Conservation (phyloP, 2,329 filamentous ascomycete species). For the Passalora sequoiae region DNA sequence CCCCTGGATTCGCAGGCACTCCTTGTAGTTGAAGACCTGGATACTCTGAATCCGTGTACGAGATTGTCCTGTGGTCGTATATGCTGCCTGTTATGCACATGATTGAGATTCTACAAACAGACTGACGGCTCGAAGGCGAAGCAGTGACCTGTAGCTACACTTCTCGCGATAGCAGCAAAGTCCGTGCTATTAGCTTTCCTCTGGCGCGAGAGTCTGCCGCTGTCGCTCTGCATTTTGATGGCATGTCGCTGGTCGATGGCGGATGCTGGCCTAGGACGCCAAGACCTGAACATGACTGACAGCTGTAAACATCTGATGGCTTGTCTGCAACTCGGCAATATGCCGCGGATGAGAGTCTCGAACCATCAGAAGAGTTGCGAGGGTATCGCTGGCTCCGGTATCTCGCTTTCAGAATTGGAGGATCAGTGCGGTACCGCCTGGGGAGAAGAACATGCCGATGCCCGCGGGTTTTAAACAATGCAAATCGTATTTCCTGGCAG, state of each 20-base stretch:
- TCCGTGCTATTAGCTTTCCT: constrained; percentile 8
- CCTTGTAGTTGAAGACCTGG: constrained; percentile 16
- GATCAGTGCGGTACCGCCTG: constrained; percentile 3
- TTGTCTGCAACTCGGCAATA: constrained; percentile 2
- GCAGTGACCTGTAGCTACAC: constrained; percentile 11
- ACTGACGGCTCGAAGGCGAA: no score
- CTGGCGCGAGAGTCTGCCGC: constrained; percentile 7
- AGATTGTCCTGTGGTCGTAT: constrained; percentile 5
- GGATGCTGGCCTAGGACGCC: constrained; percentile 4
- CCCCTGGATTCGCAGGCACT: constrained; percentile 12
- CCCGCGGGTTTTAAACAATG: no score
- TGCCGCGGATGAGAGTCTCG: constrained; percentile 9
- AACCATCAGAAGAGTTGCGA: constrained; percentile 12
- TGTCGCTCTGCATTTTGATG: constrained; percentile 13
- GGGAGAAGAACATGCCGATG: no score
- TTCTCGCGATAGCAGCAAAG: constrained; percentile 12
- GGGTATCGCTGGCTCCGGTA: constrained; percentile 6
- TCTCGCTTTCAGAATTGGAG: constrained; percentile 11
- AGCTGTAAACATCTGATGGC: constrained; percentile 8
- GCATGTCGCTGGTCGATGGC: constrained; percentile 12
- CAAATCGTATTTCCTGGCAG: no score
- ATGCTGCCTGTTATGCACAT: constrained; percentile 6
- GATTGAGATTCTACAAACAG: constrained; percentile 1
- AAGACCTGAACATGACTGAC: constrained; percentile 9
- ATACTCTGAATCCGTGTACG: no score